phyloP scores from a whole-genome alignment of 257 asterid species.

The Scutellaria barbata region DNA sequence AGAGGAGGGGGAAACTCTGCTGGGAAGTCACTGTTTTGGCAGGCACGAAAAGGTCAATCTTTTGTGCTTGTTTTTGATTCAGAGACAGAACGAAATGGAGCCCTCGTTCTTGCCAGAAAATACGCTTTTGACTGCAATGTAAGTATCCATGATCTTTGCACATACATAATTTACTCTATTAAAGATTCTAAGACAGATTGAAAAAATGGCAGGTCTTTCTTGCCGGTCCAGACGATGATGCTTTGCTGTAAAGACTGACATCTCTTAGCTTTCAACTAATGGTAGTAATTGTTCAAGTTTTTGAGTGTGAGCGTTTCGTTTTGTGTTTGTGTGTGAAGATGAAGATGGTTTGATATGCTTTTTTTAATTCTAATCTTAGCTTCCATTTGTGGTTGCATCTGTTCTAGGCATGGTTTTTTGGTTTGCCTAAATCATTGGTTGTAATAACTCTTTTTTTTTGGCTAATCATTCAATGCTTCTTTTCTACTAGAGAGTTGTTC shows the following conservation, averaged over 20 bases:
- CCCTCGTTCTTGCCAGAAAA: slow-evolving; percentile 72
- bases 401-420: slow-evolving; percentile 70
- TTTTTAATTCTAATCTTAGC: slow-evolving; percentile 37
- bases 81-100: slow-evolving; percentile 85
- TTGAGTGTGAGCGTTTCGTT: slow-evolving; percentile 43
- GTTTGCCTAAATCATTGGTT: slow-evolving; percentile 70
- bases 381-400: slow-evolving; percentile 46
- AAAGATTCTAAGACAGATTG: background rate
- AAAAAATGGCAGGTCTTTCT: slow-evolving; percentile 66
- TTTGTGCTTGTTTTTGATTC: slow-evolving; percentile 88
- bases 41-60: slow-evolving; percentile 83
- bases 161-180: background rate
- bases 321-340: slow-evolving; percentile 31
- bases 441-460: slow-evolving; percentile 48
- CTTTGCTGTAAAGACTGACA: slow-evolving; percentile 69
- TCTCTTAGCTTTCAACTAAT: slow-evolving; percentile 42
- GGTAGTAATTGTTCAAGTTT: slow-evolving; percentile 22
- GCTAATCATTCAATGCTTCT: slow-evolving; percentile 51
- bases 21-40: slow-evolving; percentile 92
- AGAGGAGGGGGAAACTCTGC: slow-evolving; percentile 99
- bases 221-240: slow-evolving; percentile 98
- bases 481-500: background rate
- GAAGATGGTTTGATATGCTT: slow-evolving; percentile 41
- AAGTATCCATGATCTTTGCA: slow-evolving; percentile 41
- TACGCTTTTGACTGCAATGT: slow-evolving; percentile 91